Conservation (phyloP, 352 stramenopile species). For the Phytophthora citricola region DNA sequence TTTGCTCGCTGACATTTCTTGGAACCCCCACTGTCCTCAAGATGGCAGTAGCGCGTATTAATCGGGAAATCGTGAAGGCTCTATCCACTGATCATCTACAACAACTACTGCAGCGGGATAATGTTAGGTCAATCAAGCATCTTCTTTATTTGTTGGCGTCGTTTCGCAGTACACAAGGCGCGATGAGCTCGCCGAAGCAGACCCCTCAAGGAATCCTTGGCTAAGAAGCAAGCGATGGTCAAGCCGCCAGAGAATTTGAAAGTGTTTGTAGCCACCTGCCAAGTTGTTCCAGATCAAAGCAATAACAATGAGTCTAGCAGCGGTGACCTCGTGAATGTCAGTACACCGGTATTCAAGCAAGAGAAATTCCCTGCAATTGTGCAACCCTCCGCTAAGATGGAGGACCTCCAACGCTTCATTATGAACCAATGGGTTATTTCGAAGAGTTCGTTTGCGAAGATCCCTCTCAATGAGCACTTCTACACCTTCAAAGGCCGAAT, state of each 20-base stretch:
- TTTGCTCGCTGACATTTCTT: no score
- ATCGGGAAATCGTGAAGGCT: no score
- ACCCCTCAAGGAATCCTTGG: background rate
- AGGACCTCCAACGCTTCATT: slow-evolving; percentile 64
- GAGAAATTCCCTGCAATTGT: slow-evolving; percentile 69
- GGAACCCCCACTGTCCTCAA: no score
- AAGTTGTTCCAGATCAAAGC: slow-evolving; percentile 33
- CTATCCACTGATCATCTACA: no score
- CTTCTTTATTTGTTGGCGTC: slow-evolving; percentile 5
- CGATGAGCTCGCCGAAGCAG: slow-evolving; percentile 6
- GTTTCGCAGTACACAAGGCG: slow-evolving; percentile 4
- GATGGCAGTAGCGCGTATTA: no score
- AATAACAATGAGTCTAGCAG: slow-evolving; percentile 4
- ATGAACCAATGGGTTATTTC: slow-evolving; percentile 68
- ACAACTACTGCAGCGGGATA: no score
- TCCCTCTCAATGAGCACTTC: slow-evolving; percentile 62
- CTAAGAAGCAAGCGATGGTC: slow-evolving; percentile 1
- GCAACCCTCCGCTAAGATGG: slow-evolving; percentile 42
- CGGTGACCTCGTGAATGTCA: slow-evolving; percentile 13
- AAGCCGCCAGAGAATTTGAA: slow-evolving; percentile 40
- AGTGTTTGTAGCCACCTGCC: slow-evolving; percentile 68
- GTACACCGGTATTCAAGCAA: slow-evolving; percentile 46
- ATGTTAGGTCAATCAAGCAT: slow-evolving; percentile 6
- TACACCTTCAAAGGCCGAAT: slow-evolving; percentile 80
- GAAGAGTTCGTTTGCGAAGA: slow-evolving; percentile 53